These are phyloP conservation scores for Microdochium bolleyi DNA, from an alignment of 2,329 filamentous ascomycete genomes.

Conservation along the genomic window DNA sequence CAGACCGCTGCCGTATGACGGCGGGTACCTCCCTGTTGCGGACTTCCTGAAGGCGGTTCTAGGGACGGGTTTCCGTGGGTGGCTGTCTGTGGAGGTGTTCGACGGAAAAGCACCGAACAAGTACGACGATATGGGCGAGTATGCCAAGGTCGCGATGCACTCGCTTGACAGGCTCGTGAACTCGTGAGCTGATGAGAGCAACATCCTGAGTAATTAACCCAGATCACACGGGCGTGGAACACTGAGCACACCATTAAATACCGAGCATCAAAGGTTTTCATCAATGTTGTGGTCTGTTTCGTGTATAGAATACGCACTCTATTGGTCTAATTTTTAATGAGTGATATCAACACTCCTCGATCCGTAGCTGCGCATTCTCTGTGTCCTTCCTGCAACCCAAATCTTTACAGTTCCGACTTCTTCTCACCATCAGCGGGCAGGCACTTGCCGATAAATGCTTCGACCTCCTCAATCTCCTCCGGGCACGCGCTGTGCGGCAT, in stretches of 20 bases:
- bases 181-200: conserved; percentile 5
- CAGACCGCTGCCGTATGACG: conserved; percentile 60
- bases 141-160: conserved; percentile 41
- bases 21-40: conserved; percentile 62
- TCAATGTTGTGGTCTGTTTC: too few species aligned
- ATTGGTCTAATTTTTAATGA: neutral
- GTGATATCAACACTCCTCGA: neutral
- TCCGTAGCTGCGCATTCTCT: neutral
- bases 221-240: too few species aligned
- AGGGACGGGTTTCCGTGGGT: conserved; percentile 57
- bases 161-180: conserved; percentile 30
- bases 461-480: conserved; percentile 76
- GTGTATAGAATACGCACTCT: neutral
- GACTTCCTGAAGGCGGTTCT: conserved; percentile 59
- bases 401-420: conserved; percentile 25
- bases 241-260: too few species aligned
- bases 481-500: conserved; percentile 70
- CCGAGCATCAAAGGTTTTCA: too few species aligned
- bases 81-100: conserved; percentile 65
- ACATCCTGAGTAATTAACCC: neutral
- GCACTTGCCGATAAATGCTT: conserved; percentile 42
- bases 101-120: conserved; percentile 48
- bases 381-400: neutral
- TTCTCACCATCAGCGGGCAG: conserved; percentile 34
- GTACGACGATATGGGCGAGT: conserved; percentile 31